Evolutionary conservation across 345 rosid genomes (phyloP).

Genomic region (Melaleuca quinquenervia): DNA sequence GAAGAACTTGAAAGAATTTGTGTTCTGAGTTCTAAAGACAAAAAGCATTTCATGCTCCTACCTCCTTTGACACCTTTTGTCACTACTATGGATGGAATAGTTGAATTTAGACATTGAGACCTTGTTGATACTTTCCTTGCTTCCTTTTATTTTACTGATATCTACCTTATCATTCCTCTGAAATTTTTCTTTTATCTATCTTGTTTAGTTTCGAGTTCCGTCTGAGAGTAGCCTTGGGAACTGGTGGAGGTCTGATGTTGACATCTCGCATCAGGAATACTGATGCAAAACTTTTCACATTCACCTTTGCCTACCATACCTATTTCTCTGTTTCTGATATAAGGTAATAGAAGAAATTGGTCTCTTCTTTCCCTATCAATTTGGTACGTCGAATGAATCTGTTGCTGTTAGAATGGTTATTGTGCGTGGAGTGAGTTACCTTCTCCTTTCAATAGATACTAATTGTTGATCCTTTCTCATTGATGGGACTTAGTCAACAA

Average conservation of each 20-base stretch:
- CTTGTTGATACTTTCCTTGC: neutral
- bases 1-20: neutral
- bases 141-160: neutral
- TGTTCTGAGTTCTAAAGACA: neutral
- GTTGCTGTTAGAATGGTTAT: neutral
- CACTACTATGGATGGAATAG: neutral
- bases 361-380: neutral
- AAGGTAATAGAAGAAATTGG: slow-evolving; percentile 29
- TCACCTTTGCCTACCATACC: slow-evolving; percentile 94
- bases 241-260: slow-evolving; percentile 73
- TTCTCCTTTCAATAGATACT: neutral
- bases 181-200: neutral
- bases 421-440: neutral
- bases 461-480: neutral
- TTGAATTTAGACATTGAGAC: neutral
- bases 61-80: neutral
- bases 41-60: neutral
- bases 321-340: slow-evolving; percentile 93
- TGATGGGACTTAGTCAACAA: neutral
- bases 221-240: slow-evolving; percentile 71
- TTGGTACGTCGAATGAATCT: neutral
- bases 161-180: neutral
- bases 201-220: slow-evolving; percentile 72
- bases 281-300: slow-evolving; percentile 82
- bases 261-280: slow-evolving; percentile 72